phyloP scores from a whole-genome alignment of 2,329 filamentous ascomycete species.

The Alternaria angustiovoidea region DNA sequence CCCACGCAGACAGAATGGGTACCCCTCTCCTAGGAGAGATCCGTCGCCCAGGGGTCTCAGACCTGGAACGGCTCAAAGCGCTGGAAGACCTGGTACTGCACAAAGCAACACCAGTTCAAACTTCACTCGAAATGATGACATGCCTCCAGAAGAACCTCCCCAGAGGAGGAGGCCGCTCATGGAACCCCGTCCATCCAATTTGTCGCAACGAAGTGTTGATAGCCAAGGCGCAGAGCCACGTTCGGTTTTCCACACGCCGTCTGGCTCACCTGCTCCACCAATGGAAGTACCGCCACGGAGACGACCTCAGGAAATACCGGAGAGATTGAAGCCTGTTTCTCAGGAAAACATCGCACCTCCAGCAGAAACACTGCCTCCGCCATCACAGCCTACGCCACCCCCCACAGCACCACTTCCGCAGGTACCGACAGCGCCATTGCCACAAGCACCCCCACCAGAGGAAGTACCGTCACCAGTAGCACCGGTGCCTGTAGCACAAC shows the following conservation, averaged over 20 bases:
- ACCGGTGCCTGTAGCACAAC: slow-evolving; percentile 19
- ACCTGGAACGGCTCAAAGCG: slow-evolving; percentile 46
- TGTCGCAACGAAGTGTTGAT: slow-evolving; percentile 36
- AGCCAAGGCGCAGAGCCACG: slow-evolving; percentile 32
- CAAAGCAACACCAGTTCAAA: slow-evolving; percentile 48
- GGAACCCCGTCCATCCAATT: slow-evolving; percentile 56
- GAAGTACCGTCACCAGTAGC: slow-evolving; percentile 47
- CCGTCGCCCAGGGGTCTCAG: slow-evolving; percentile 45
- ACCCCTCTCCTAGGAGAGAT: slow-evolving; percentile 37
- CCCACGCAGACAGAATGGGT: slow-evolving; percentile 41
- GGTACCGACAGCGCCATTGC: slow-evolving; percentile 24
- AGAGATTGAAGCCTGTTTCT: slow-evolving; percentile 34
- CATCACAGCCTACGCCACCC: slow-evolving; percentile 31
- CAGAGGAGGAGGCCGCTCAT: slow-evolving; percentile 73
- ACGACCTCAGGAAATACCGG: slow-evolving; percentile 40
- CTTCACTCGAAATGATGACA: slow-evolving; percentile 40
- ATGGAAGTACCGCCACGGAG: slow-evolving; percentile 35
- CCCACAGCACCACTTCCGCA: slow-evolving; percentile 39
- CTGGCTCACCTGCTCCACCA: slow-evolving; percentile 35
- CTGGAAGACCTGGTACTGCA: slow-evolving; percentile 44
- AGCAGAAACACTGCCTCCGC: slow-evolving; percentile 16
- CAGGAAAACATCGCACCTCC: slow-evolving; percentile 15
- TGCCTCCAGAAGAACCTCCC: slow-evolving; percentile 53
- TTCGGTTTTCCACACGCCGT: slow-evolving; percentile 35
- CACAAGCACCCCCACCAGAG: slow-evolving; percentile 15